Evolutionary conservation across 441 rosid species (phyloP).

Genomic region (Populus trichocarpa): DNA sequence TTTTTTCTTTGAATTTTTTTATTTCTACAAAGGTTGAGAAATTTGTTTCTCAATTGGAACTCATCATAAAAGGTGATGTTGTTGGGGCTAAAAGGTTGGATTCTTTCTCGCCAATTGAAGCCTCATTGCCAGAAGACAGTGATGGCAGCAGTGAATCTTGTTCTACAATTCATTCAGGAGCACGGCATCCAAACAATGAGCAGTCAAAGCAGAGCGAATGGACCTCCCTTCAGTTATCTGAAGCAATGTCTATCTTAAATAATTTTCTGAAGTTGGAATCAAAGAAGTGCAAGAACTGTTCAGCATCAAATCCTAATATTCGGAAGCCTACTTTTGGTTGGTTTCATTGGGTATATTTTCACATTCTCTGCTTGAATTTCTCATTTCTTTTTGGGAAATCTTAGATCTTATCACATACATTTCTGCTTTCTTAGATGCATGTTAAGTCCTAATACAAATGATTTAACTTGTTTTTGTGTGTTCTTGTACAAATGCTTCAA

Average conservation of each 20-base stretch:
- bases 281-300: constrained; percentile 51
- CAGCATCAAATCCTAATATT: constrained; percentile 39
- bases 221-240: constrained; percentile 88
- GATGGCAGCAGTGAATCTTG: constrained; percentile 41
- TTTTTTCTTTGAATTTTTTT: constrained; percentile 7
- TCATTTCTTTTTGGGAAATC: neutral
- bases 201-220: constrained; percentile 42
- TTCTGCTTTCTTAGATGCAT: neutral
- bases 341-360: constrained; percentile 65
- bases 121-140: constrained; percentile 31
- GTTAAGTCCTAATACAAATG: neutral
- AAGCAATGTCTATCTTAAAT: constrained; percentile 58
- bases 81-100: constrained; percentile 63
- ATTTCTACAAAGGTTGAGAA: constrained; percentile 50
- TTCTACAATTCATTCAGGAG: constrained; percentile 33
- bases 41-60: constrained; percentile 64
- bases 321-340: constrained; percentile 83
- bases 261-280: constrained; percentile 47
- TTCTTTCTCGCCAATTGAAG: constrained; percentile 26
- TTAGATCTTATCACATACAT: neutral
- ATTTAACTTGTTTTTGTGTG: too few relatives aligned
- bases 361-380: neutral
- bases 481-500: neutral
- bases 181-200: constrained; percentile 24
- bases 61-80: constrained; percentile 78